These are phyloP conservation scores for Ceratocystis variospora DNA, from an alignment of 2,329 filamentous ascomycete species.

Conservation along the genomic window DNA sequence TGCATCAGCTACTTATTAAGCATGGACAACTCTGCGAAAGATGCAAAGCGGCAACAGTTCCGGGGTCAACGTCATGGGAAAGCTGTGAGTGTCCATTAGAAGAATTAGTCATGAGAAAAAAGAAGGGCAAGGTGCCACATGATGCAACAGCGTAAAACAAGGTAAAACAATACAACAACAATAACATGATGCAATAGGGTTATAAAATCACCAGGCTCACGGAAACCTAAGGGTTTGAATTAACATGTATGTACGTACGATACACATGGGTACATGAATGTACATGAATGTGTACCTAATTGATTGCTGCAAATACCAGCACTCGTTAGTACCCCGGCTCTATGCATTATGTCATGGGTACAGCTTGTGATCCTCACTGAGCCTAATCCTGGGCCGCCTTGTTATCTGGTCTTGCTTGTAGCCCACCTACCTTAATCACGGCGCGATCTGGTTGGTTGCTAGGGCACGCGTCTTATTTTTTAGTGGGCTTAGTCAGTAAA, in stretches of 20 bases:
- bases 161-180: too few species aligned
- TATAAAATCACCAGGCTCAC: not conserved
- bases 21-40: conserved; percentile 37
- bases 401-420: too few species aligned
- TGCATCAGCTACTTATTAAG: conserved; percentile 42
- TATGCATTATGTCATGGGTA: conserved; percentile 2
- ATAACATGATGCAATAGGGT: not conserved
- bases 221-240: too few species aligned
- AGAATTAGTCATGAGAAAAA: not conserved
- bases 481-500: not conserved
- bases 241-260: too few species aligned
- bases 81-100: not conserved
- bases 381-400: too few species aligned
- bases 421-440: not conserved
- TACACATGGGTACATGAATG: too few species aligned
- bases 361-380: not conserved
- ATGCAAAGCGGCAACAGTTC: conserved; percentile 37
- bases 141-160: not conserved
- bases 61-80: conserved; percentile 40
- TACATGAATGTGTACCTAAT: not conserved
- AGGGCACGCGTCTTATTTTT: not conserved
- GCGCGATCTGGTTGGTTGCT: conserved; percentile 1
- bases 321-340: not conserved
- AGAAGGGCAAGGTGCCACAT: not conserved
- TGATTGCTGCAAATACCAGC: not conserved